Evolutionary conservation across 495 filamentous ascomycete species (phyloP), one percentile per base, ranked within the genome.

Genomic region (Acidiella bohemica): DNA sequence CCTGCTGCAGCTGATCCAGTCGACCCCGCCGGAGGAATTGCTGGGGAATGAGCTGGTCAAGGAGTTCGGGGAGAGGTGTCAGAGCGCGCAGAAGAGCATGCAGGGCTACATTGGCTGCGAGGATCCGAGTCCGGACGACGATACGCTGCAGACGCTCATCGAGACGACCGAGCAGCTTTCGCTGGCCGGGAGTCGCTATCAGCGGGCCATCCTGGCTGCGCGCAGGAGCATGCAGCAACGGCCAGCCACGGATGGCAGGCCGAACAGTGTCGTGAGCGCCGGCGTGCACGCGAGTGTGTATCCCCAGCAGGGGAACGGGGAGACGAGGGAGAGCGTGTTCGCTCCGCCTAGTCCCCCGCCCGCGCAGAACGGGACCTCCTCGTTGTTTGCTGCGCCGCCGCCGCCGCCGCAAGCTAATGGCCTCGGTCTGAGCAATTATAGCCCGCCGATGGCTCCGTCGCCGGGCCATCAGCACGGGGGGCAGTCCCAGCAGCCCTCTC

Each of bases 141-240:
- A 93, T 51, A 96, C 90, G 1, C 75, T 99, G 59, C 73, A 85
- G 44, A 87, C 77, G 14, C 62, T 99, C 32, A 93, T 99, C 55
- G 87, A 96, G 59, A 88, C 85, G 26, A 93, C 92, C 54, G 92
- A 96, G 52, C 77, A 84, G 53, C 66, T 97, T 14, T 76, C 77
- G 18, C 71, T 79, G 13, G 75, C 86, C 0, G 61, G 85, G 6
- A 85, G 73, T 39, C 75, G 81, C 38, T 80, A 95, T 60, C 81
- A 86, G 53, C 75, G 81, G 18, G 79, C 84, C 12, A 63, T 93
- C 43, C 68, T 93, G 12, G 68, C 77, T 47, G 88, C 88, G 0
- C 45, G 63, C n/a, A 48, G 50, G 13, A 33, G 51, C 7, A 41
- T 53, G n/a, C n/a, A n/a, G n/a, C n/a, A n/a, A n/a, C n/a, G n/a